phyloP scores from a whole-genome alignment of 768 basidiomycete species.

The Arthromyces matolae region DNA sequence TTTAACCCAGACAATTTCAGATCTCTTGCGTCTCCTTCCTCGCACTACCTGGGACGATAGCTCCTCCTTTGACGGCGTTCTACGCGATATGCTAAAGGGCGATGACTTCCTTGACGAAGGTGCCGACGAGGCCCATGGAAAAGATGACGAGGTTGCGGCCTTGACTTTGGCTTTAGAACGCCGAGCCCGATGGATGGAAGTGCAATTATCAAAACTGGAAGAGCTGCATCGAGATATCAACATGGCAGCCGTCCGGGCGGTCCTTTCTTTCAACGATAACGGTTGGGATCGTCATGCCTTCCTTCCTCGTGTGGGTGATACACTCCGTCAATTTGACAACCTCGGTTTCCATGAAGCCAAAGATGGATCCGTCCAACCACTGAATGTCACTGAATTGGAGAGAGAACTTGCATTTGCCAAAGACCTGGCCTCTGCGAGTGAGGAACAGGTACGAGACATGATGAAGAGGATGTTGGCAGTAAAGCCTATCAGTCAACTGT shows the following conservation, averaged over 20 bases:
- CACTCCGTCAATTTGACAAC: constrained; percentile 63
- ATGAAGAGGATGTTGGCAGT: constrained; percentile 66
- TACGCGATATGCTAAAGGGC: constrained; percentile 85
- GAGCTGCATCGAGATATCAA: constrained; percentile 90
- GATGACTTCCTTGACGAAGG: constrained; percentile 82
- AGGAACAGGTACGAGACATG: constrained; percentile 68
- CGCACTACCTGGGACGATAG: constrained; percentile 90
- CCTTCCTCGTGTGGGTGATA: constrained; percentile 67
- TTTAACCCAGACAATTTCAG: constrained; percentile 86
- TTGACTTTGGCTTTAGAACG: constrained; percentile 80
- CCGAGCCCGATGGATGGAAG: constrained; percentile 93
- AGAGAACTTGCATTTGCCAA: constrained; percentile 67
- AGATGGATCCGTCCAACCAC: constrained; percentile 40
- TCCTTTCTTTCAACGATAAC: constrained; percentile 79
- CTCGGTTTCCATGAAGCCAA: constrained; percentile 53
- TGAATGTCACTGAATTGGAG: constrained; percentile 73
- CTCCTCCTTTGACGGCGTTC: constrained; percentile 81
- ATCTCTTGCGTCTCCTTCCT: constrained; percentile 77
- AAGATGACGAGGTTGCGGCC: constrained; percentile 82
- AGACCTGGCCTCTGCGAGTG: constrained; percentile 67
- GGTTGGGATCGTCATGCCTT: constrained; percentile 76
- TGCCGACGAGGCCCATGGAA: constrained; percentile 57
- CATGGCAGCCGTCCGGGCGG: constrained; percentile 78
- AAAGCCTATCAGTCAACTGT: constrained; percentile 37
- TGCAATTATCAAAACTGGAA: constrained; percentile 83